Base-by-base conservation (phyloP, 2,329 filamentous ascomycete species). In the Exserohilum turcica region DNA sequence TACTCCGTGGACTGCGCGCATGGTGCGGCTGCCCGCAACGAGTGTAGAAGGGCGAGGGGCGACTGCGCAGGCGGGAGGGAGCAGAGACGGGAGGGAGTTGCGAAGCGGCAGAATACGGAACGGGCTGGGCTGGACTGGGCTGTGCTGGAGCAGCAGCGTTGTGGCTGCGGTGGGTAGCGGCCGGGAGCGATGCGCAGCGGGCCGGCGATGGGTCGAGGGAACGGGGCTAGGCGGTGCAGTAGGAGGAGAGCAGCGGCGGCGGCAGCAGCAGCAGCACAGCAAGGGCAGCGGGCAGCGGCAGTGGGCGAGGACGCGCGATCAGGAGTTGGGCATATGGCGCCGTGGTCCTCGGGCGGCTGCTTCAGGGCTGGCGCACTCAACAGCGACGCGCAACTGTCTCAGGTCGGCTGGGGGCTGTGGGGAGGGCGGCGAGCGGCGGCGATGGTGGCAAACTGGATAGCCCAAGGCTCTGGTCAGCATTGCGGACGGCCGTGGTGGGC, bases 21-120 rank as follows among this genome's bases (percentile, higher is more conserved):
- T 75, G 47, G 68, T 75, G 72, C 72, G 72, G 70, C 67, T 68
- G 62, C 52, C 70, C 69, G 71, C 66, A 44, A 54, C 59, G 51
- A 53, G 50, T 59, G 29, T 15, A 57, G 54, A 46, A 5, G 18
- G 44, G 40, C 49, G 48, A 40, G 53, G 37, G 48, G 45, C 51
- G 45, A 33, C 39, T 48, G 24, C 18, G 42, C 35, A 33, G 6
- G 16, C 36, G 35, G 35, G 39, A 32, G 21, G 29, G 27, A 45
- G 19, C 19, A 43, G 37, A 51, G 28, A 24, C 36, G 33, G 46
- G 31, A 43, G 47, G 33, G 44, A 21, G 15, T 33, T 28, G 35
- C 15, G 42, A 33, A 38, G 32, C 32, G 16, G 32, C 32, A 35
- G 32, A 16, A 35, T 3, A 16, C 32, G 32, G 15, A 44, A 7